These are phyloP conservation scores for Syzygium jambos DNA, from an alignment of 345 rosid genomes.

Conservation along the genomic window DNA sequence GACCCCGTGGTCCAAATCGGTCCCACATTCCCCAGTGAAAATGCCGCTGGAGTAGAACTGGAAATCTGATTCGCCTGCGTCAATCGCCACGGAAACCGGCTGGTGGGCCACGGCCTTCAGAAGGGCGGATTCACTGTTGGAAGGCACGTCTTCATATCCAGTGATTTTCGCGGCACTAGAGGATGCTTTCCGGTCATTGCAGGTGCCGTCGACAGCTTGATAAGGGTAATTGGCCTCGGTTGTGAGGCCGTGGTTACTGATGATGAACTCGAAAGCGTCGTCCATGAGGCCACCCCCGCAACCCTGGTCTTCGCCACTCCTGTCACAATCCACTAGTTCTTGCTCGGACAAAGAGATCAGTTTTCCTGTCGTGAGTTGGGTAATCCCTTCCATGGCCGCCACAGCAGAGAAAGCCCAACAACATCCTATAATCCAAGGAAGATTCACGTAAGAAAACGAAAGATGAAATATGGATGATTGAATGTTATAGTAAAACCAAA, in stretches of 20 bases:
- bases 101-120: not conserved
- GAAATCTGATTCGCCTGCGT: not conserved
- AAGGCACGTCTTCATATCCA: not conserved
- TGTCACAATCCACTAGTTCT: slow-evolving; percentile 7
- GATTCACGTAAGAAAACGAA: not conserved
- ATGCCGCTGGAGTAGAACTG: not conserved
- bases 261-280: slow-evolving; percentile 4
- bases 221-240: slow-evolving; percentile 4
- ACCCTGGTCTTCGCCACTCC: not conserved
- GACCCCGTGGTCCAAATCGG: not conserved
- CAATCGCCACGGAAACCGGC: not conserved
- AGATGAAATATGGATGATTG: not conserved
- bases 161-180: not conserved
- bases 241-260: not conserved
- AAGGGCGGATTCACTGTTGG: not conserved
- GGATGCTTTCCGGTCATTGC: not conserved
- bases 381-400: slow-evolving; percentile 8
- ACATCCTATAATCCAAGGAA: not conserved
- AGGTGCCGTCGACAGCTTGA: not conserved
- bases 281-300: slow-evolving; percentile 10
- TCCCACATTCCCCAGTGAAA: not conserved
- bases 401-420: slow-evolving; percentile 10
- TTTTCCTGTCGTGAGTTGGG: slow-evolving; percentile 3
- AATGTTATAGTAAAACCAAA: not conserved
- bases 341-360: slow-evolving; percentile 5